These are phyloP conservation scores for Baorangia bicolor DNA, from an alignment of 768 basidiomycete genomes.

Conservation along the genomic window DNA sequence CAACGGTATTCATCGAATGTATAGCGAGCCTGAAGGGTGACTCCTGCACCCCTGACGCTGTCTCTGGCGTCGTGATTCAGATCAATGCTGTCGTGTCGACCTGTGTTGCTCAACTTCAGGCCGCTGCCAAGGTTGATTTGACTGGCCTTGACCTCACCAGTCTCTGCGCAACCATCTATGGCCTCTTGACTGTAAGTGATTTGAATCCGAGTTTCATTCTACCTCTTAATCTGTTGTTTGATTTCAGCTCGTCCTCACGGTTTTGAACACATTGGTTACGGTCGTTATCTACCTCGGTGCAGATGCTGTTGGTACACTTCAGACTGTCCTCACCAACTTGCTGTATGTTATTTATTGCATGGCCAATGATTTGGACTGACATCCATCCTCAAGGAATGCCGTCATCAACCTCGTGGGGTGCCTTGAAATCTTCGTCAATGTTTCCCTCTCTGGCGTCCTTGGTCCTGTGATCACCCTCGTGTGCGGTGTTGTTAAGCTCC, in stretches of 20 bases:
- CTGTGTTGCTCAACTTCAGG: slow-evolving; percentile 11
- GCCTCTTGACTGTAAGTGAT: slow-evolving; percentile 1
- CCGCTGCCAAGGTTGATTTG: slow-evolving; percentile 1
- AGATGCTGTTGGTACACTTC: not conserved
- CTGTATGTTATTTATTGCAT: slow-evolving; percentile 7
- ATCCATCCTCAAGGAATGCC: not conserved
- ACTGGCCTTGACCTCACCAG: slow-evolving; percentile 7
- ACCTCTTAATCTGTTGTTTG: not conserved
- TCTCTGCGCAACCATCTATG: slow-evolving; percentile 5
- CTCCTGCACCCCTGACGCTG: slow-evolving; percentile 6
- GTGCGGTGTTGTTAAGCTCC: not conserved
- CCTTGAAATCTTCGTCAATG: slow-evolving; percentile 8
- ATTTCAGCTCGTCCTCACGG: slow-evolving; percentile 2
- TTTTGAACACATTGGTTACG: slow-evolving; percentile 8
- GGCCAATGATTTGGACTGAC: not conserved
- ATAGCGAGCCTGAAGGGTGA: slow-evolving; percentile 1
- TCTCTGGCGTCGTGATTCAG: slow-evolving; percentile 9
- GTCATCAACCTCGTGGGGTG: slow-evolving; percentile 9
- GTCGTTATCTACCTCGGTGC: not conserved
- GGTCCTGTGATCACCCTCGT: slow-evolving; percentile 9
- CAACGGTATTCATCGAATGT: not conserved
- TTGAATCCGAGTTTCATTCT: fast-evolving
- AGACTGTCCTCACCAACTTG: slow-evolving; percentile 1
- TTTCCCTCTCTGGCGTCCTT: slow-evolving; percentile 3
- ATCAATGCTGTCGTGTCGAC: slow-evolving; percentile 8